Percentiles rank a stretch among this genome's conserved stretches.
Evolutionary conservation across 116 monocot species (phyloP).

Genomic region (Phalaenopsis hybrid): DNA sequence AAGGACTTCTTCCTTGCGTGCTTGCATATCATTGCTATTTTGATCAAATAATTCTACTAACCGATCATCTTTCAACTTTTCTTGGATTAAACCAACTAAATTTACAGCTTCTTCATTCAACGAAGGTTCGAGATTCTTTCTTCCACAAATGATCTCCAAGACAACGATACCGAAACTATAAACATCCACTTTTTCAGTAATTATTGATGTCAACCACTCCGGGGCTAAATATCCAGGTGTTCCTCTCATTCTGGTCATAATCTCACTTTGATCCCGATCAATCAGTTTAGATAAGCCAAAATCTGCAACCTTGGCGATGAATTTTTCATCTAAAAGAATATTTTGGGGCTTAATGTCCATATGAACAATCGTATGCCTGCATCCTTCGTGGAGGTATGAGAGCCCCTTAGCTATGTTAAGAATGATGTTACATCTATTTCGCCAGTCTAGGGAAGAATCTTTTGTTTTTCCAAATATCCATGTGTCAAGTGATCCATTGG

Average conservation of each 20-base stretch:
- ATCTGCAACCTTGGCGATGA: constrained; percentile 7
- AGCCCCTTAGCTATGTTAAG: constrained; percentile 26
- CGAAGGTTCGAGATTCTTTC: constrained; percentile 4
- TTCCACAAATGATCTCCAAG: neutral
- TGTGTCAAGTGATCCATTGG: constrained; percentile 30
- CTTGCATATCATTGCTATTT: neutral
- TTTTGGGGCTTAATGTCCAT: constrained; percentile 12
- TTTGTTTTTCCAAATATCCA: constrained; percentile 31
- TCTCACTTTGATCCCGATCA: constrained; percentile 2
- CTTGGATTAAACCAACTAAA: constrained; percentile 9
- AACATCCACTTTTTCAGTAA: constrained; percentile 11
- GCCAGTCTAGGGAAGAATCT: constrained; percentile 18
- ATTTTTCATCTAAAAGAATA: neutral
- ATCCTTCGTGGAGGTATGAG: constrained; percentile 5
- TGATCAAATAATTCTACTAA: constrained; percentile 2
- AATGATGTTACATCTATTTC: constrained; percentile 20
- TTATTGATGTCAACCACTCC: constrained; percentile 12
- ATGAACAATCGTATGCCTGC: constrained; percentile 10
- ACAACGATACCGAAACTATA: constrained; percentile 4
- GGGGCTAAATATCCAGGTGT: constrained; percentile 12
- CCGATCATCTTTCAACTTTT: neutral
- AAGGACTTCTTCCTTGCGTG: neutral
- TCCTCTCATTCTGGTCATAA: constrained; percentile 11
- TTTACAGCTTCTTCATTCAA: neutral
- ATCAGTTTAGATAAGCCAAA: constrained; percentile 10